Evolutionary conservation across 2,329 filamentous ascomycete genomes (phyloP), one percentile per base, ranked within the genome.

Genomic region (Cryoendolithus antarcticus): DNA sequence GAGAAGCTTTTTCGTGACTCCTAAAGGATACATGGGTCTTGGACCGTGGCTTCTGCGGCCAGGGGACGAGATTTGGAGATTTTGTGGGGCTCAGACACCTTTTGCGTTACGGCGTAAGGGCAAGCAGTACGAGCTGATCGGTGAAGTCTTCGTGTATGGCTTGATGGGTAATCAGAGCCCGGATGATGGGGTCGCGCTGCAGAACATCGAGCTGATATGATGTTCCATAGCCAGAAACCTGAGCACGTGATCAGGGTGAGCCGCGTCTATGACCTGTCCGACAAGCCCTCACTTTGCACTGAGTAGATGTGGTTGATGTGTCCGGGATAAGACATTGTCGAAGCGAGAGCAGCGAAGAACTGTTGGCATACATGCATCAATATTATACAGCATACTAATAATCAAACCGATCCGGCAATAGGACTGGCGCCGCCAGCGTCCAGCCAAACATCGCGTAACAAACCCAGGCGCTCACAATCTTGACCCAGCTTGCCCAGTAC

Each of bases 401-500:
- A 54, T 86, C 85, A 57, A 95, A 95, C 37, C 89, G 73, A 52
- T 93, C 88, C 2, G 89, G 88, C 53, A 94, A 60, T 33, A 93
- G 63, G 30, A 93, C 72, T 2, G 91, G 91, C 33, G 91, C 91
- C 33, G 93, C 70, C 51, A 98, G 62, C 11, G 85, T 94, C 91
- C 91, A 98, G 21, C 79, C 74, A 56, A 96, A 98, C 62, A 98
- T 83, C 38, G 69, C 78, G 62, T 98, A 96, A 66, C 91, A 98
- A 39, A 91, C 80, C 91, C 91, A 98, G 12, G 89, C 80, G 62
- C 88, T 93, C 39, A 95, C 79, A 61, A 98, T 96, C 76, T 98
- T 98, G 51, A 95, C 86, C 91, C 93, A 98, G 57, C 86, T 94
- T 27, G 91, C 91, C 75, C 86, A 93, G 63, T 96, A 93, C 4